phyloP scores from a whole-genome alignment of 192 early-diverging fungal genomes.

The Rhizophagus prolifer region DNA sequence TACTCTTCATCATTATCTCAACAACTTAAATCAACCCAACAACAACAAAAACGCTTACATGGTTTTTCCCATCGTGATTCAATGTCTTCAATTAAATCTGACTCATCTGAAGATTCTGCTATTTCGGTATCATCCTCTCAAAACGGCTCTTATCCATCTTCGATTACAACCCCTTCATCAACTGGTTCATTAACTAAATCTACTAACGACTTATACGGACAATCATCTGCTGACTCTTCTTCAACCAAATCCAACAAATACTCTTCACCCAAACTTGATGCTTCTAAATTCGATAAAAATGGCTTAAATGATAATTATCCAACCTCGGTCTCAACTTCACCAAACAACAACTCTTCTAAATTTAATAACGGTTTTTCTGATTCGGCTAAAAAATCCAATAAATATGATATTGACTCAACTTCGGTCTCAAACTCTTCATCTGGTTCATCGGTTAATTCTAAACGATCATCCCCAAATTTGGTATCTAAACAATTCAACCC shows the following conservation, averaged over 20 bases:
- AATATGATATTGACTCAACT: neutral
- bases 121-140: neutral
- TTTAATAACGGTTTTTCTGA: neutral
- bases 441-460: neutral
- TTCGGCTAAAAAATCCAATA: neutral
- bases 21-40: neutral
- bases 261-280: neutral
- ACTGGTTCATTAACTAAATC: neutral
- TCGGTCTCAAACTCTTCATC: neutral
- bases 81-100: constrained; percentile 16
- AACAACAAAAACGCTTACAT: neutral
- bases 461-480: neutral
- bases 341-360: neutral
- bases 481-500: too few relatives aligned
- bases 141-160: constrained; percentile 10
- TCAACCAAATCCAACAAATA: neutral
- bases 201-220: neutral
- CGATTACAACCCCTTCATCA: neutral
- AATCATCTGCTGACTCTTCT: neutral
- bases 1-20: neutral
- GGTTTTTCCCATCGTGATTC: constrained; percentile 22
- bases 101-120: neutral
- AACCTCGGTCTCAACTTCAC: neutral
- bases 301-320: neutral
- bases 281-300: neutral